These are phyloP conservation scores for Pelargonium cotyledonis DNA, from an alignment of 441 rosid species.

Conservation along the genomic window DNA sequence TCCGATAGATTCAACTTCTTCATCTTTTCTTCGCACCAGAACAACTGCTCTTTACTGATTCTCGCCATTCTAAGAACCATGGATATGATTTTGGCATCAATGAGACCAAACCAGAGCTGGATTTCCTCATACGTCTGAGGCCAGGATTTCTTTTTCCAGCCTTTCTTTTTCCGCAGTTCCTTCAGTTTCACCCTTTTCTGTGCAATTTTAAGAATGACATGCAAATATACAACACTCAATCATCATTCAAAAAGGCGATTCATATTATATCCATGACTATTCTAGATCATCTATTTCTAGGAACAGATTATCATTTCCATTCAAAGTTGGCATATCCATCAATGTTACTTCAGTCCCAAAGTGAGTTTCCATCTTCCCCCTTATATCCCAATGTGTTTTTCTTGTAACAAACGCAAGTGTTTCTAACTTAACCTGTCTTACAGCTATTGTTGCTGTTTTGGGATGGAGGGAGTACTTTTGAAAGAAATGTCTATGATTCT, in stretches of 20 bases:
- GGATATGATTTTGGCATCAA: constrained; percentile 56
- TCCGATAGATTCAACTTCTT: constrained; percentile 54
- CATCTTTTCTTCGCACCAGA: constrained; percentile 97
- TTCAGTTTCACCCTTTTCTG: constrained; percentile 60
- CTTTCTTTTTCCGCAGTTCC: constrained; percentile 63
- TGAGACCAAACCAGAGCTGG: constrained; percentile 58
- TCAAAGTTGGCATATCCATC: too few species aligned
- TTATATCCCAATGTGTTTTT: too few species aligned
- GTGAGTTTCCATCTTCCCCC: too few species aligned
- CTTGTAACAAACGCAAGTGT: too few species aligned
- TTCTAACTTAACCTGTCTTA: too few species aligned
- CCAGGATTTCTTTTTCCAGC: constrained; percentile 80
- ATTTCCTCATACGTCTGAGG: constrained; percentile 58
- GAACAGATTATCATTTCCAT: background rate
- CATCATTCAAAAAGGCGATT: background rate
- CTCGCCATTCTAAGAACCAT: constrained; percentile 69
- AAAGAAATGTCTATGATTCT: background rate
- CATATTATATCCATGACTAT: constrained; percentile 1
- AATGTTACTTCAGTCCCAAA: too few species aligned
- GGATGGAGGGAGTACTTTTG: background rate
- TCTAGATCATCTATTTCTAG: background rate
- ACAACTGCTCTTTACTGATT: constrained; percentile 68
- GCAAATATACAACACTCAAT: background rate
- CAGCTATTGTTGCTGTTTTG: too few species aligned
- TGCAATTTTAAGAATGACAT: constrained; percentile 26